Percentiles rank a stretch among this genome's conserved stretches.
Evolutionary conservation across 495 filamentous ascomycete species (phyloP).

Genomic region (Aspergillus wentii): DNA sequence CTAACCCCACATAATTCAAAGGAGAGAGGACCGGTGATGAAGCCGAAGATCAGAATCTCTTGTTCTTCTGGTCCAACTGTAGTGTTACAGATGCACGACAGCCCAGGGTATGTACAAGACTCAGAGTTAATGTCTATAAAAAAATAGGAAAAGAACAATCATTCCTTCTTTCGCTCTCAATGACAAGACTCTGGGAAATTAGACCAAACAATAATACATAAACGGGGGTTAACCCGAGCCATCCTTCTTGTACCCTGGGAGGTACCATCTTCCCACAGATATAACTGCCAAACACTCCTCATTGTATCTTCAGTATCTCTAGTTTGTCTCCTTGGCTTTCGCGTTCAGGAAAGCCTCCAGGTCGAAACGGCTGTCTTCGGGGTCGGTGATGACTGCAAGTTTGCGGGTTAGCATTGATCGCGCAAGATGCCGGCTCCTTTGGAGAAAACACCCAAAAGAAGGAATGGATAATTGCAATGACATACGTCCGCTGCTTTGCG

Average conservation of each 20-base stretch:
- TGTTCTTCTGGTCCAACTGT: conserved; percentile 44
- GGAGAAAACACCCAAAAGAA: conserved; percentile 3
- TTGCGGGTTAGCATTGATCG: conserved; percentile 17
- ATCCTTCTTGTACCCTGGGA: conserved; percentile 36
- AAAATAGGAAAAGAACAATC: conserved; percentile 31
- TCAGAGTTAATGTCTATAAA: conserved; percentile 43
- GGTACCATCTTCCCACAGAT: conserved; percentile 30
- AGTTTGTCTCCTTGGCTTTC: conserved; percentile 41
- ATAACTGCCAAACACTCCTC: conserved; percentile 25
- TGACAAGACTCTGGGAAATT: conserved; percentile 42
- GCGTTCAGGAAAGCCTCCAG: conserved; percentile 75
- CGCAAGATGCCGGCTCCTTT: conserved; percentile 1
- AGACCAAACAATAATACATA: conserved; percentile 49
- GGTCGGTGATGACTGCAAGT: conserved; percentile 72
- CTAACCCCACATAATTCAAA: too few species aligned
- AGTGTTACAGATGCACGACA: conserved; percentile 42
- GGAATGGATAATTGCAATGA: conserved; percentile 14
- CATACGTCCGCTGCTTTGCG: conserved; percentile 55
- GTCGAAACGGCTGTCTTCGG: conserved; percentile 81
- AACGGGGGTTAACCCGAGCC: conserved; percentile 34
- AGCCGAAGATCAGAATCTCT: conserved; percentile 38
- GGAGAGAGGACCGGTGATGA: conserved; percentile 14
- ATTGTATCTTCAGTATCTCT: conserved; percentile 28
- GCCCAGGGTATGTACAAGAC: conserved; percentile 49
- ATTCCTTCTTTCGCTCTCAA: conserved; percentile 45